phyloP scores from a whole-genome alignment of 1,139 yeast genomes.

The Arxiozyma heterogenica region DNA sequence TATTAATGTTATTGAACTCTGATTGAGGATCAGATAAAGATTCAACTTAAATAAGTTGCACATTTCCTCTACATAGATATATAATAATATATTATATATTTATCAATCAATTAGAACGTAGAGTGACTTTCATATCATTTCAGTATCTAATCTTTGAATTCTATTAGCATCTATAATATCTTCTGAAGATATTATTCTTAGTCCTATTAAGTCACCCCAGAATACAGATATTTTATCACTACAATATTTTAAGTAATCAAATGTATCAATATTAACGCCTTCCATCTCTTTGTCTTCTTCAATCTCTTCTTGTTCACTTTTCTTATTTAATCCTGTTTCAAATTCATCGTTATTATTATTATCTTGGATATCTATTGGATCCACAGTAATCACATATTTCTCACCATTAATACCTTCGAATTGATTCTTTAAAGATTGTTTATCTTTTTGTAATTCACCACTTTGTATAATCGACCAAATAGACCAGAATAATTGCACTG shows the following conservation, averaged over 20 bases:
- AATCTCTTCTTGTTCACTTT: neutral
- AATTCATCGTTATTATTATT: constrained; percentile 4
- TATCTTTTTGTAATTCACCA: constrained; percentile 34
- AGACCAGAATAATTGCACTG: constrained; percentile 75
- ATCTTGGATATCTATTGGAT: constrained; percentile 8
- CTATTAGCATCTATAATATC: constrained; percentile 13
- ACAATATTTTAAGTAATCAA: constrained; percentile 70
- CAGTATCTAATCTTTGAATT: constrained; percentile 6
- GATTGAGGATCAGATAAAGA: too few species aligned
- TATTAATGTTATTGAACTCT: too few species aligned
- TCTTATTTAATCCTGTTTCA: neutral
- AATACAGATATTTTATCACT: constrained; percentile 64
- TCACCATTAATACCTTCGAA: constrained; percentile 40
- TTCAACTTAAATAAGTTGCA: too few species aligned
- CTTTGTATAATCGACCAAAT: constrained; percentile 86
- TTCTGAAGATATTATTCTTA: constrained; percentile 43
- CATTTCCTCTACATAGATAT: neutral
- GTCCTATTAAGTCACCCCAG: constrained; percentile 63
- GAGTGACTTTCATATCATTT: neutral
- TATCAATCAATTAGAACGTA: neutral
- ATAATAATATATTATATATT: neutral
- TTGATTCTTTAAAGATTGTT: constrained; percentile 16
- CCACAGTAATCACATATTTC: constrained; percentile 33
- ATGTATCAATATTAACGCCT: constrained; percentile 57
- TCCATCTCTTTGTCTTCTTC: constrained; percentile 28